Conservation (phyloP, 805 yeast species). For the Candida chauliodis region DNA sequence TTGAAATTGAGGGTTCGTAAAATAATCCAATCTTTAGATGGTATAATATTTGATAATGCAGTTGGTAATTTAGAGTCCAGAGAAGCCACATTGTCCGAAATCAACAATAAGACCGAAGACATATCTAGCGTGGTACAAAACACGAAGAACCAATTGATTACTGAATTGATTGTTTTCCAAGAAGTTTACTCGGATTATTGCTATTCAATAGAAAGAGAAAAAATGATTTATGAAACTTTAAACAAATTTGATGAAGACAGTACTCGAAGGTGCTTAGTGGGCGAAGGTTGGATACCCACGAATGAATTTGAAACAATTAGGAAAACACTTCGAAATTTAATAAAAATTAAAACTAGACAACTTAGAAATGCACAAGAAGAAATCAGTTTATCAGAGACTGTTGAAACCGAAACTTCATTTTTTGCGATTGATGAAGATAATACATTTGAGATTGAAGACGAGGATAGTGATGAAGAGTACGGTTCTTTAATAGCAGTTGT, state of each 20-base stretch:
- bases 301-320: constrained; percentile 41
- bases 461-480: constrained; percentile 16
- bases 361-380: neutral
- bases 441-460: constrained; percentile 8
- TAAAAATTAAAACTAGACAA: constrained; percentile 33
- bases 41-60: constrained; percentile 33
- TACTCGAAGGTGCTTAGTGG: constrained; percentile 61
- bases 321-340: constrained; percentile 38
- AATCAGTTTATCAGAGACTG: neutral
- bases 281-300: constrained; percentile 73
- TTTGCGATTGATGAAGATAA: constrained; percentile 23
- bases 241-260: constrained; percentile 68
- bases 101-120: constrained; percentile 32
- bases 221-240: constrained; percentile 54
- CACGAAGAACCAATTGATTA: constrained; percentile 33
- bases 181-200: constrained; percentile 31
- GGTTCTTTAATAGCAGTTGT: constrained; percentile 38
- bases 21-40: constrained; percentile 38
- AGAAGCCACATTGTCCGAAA: constrained; percentile 22
- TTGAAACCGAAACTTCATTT: constrained; percentile 12
- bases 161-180: constrained; percentile 35
- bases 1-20: constrained; percentile 30
- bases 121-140: constrained; percentile 28
- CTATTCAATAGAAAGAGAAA: constrained; percentile 47
- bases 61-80: constrained; percentile 27